A percentile compares a stretch with the other conserved stretches of the same genome.
Evolutionary conservation across 2,329 filamentous ascomycete genomes (phyloP).

Genomic region (Botryotinia convoluta): DNA sequence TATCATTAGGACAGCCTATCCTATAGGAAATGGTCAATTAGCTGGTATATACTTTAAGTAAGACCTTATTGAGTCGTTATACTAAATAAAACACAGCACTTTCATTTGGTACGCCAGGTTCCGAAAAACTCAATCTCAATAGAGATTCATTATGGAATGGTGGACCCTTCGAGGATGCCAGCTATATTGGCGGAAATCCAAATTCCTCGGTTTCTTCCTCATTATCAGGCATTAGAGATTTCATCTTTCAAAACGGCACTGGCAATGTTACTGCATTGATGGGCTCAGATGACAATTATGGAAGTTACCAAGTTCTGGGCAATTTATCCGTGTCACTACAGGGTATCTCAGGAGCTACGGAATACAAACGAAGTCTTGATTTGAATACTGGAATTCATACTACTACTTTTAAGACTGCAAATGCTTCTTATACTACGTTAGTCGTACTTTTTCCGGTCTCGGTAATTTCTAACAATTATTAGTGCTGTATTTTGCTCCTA

Average conservation of each 20-base stretch:
- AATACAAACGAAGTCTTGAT: conserved; percentile 46
- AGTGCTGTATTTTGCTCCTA: conserved; percentile 46
- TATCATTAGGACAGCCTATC: conserved; percentile 43
- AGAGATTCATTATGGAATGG: conserved; percentile 48
- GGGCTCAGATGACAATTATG: conserved; percentile 44
- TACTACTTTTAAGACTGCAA: conserved; percentile 28
- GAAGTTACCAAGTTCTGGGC: conserved; percentile 47
- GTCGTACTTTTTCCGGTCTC: neutral
- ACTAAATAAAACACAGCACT: conserved; percentile 36
- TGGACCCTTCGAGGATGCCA: neutral
- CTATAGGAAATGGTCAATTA: conserved; percentile 49
- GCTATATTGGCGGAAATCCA: conserved; percentile 49
- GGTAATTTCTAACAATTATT: conserved; percentile 38
- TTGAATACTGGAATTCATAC: conserved; percentile 44
- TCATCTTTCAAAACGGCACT: conserved; percentile 49
- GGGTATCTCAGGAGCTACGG: conserved; percentile 34
- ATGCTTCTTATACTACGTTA: conserved; percentile 6
- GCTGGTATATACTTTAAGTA: conserved; percentile 37
- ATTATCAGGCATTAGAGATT: conserved; percentile 45
- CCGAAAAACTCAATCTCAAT: conserved; percentile 45
- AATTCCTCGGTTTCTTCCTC: conserved; percentile 37
- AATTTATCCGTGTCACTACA: conserved; percentile 46
- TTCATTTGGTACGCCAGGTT: conserved; percentile 44
- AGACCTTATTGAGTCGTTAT: too few relatives aligned
- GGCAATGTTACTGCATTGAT: conserved; percentile 39